These are phyloP conservation scores for Cryphonectria japonica DNA, from an alignment of 2,329 filamentous ascomycete species.

Conservation along the genomic window DNA sequence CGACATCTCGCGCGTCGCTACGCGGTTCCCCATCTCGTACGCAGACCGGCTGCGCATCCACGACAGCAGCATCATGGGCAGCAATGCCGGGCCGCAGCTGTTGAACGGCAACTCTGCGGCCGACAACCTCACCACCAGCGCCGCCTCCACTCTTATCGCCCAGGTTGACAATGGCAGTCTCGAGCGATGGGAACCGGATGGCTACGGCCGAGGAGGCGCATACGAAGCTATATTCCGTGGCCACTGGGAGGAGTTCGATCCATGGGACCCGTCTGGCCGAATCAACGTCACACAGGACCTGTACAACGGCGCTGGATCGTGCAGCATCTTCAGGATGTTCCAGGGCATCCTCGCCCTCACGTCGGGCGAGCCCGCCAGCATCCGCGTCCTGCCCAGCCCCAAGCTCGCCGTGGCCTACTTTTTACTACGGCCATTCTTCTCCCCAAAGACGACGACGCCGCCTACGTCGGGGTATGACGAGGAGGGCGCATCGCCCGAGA, in stretches of 20 bases:
- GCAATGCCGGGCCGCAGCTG: slow-evolving; percentile 36
- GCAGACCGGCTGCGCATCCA: slow-evolving; percentile 72
- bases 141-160: slow-evolving; percentile 59
- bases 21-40: slow-evolving; percentile 66
- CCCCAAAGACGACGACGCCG: slow-evolving; percentile 45
- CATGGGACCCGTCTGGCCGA: slow-evolving; percentile 58
- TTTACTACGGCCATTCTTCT: slow-evolving; percentile 57
- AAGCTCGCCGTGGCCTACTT: slow-evolving; percentile 54
- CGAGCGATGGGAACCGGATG: slow-evolving; percentile 72
- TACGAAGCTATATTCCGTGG: slow-evolving; percentile 59
- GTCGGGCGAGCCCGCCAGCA: slow-evolving; percentile 53
- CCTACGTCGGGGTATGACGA: slow-evolving; percentile 39
- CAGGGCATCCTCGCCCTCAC: slow-evolving; percentile 60
- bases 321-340: slow-evolving; percentile 63
- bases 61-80: slow-evolving; percentile 47
- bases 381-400: slow-evolving; percentile 51
- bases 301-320: slow-evolving; percentile 61
- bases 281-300: slow-evolving; percentile 58
- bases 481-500: slow-evolving; percentile 38
- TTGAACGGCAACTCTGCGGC: slow-evolving; percentile 38
- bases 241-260: slow-evolving; percentile 59
- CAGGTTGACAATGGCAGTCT: slow-evolving; percentile 73
- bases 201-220: slow-evolving; percentile 63
- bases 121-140: slow-evolving; percentile 34
- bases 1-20: slow-evolving; percentile 52